Percentiles rank a stretch among this genome's conserved stretches.
phyloP scores from a whole-genome alignment of 2,329 filamentous ascomycete genomes.

The Orbilia brochopaga region DNA sequence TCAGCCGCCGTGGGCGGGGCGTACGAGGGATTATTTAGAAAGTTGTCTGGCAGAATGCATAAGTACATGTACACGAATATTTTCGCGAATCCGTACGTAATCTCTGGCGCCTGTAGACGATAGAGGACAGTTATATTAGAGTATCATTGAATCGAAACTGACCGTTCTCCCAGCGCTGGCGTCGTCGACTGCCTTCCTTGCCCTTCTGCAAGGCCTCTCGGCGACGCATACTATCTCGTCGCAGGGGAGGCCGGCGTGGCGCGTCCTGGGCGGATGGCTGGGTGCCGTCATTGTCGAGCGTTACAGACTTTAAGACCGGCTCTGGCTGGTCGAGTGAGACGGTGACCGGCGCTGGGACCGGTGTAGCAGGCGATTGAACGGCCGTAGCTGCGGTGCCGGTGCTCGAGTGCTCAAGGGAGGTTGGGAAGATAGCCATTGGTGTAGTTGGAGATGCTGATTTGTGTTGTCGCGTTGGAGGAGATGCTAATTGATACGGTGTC shows the following conservation, averaged over 20 bases:
- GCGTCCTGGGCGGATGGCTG: background rate
- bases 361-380: background rate
- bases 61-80: conserved; percentile 24
- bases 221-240: conserved; percentile 61
- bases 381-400: background rate
- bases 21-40: conserved; percentile 83
- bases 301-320: conserved; percentile 37
- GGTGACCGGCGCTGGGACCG: conserved; percentile 18
- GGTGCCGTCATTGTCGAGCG: conserved; percentile 19
- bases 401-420: conserved; percentile 28
- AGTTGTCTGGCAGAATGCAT: conserved; percentile 65
- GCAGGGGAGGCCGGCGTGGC: conserved; percentile 21
- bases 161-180: conserved; percentile 96
- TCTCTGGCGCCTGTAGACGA: background rate
- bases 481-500: background rate
- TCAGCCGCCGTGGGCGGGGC: conserved; percentile 81
- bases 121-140: background rate
- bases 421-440: conserved; percentile 38
- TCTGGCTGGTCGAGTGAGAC: conserved; percentile 43
- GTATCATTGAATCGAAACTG: conserved; percentile 3
- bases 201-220: conserved; percentile 83
- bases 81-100: conserved; percentile 7
- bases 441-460: background rate
- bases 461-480: conserved; percentile 3
- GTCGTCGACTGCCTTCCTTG: conserved; percentile 84